phyloP scores from a whole-genome alignment of 2,329 filamentous ascomycete genomes.

The Raffaelea ambrosiae region DNA sequence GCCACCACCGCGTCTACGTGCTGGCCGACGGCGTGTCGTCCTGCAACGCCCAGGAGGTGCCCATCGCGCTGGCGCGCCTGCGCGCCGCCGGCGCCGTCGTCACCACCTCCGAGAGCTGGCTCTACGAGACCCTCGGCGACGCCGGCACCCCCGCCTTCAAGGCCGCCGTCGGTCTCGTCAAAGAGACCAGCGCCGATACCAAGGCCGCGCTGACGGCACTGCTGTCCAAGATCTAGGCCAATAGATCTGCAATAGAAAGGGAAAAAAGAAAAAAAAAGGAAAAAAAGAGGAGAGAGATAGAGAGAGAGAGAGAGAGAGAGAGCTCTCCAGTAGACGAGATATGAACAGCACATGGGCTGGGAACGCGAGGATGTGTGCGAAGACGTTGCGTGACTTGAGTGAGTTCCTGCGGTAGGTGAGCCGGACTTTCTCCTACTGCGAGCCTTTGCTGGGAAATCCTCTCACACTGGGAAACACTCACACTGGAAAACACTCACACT shows the following conservation, averaged over 20 bases:
- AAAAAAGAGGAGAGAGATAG: not conserved
- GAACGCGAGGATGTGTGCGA: too few relatives aligned
- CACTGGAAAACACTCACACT: too few relatives aligned
- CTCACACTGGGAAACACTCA: too few relatives aligned
- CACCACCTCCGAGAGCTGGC: constrained; percentile 79
- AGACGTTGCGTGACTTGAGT: too few relatives aligned
- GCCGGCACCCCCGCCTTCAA: constrained; percentile 66
- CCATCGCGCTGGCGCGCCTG: constrained; percentile 68
- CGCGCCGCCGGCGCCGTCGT: constrained; percentile 67
- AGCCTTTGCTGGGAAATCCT: too few relatives aligned
- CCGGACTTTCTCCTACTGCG: too few relatives aligned
- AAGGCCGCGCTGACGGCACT: constrained; percentile 59
- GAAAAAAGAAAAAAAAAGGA: not conserved
- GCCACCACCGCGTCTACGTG: constrained; percentile 76
- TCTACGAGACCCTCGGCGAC: constrained; percentile 87
- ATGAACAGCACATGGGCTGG: too few relatives aligned
- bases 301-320: not conserved
- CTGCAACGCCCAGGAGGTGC: constrained; percentile 74
- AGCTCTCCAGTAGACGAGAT: not conserved
- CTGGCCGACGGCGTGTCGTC: constrained; percentile 85
- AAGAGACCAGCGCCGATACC: constrained; percentile 64
- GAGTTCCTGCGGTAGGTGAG: too few relatives aligned
- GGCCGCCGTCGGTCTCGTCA: constrained; percentile 66
- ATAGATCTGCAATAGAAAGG: not conserved
- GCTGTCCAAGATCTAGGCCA: constrained; percentile 42